Percentiles rank a stretch among this genome's conserved stretches.
These are phyloP conservation scores for Leccinum truebloodii DNA, from an alignment of 768 basidiomycete genomes.

Conservation along the genomic window DNA sequence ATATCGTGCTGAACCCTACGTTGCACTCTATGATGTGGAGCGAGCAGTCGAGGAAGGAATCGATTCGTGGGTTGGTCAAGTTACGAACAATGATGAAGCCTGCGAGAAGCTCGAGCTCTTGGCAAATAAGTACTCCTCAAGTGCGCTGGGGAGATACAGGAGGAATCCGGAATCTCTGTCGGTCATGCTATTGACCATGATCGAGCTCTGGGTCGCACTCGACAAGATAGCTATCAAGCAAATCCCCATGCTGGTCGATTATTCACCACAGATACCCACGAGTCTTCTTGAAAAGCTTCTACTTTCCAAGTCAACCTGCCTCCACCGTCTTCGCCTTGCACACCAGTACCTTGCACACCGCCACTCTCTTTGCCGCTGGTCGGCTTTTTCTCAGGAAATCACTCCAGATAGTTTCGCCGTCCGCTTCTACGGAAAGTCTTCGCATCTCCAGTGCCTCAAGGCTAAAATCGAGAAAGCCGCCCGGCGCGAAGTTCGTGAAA, in stretches of 20 bases:
- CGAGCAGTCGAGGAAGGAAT: constrained; percentile 30
- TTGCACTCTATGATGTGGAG: constrained; percentile 41
- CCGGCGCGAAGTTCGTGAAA: background rate
- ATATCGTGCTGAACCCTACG: constrained; percentile 8
- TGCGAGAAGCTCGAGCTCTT: constrained; percentile 23
- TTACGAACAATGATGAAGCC: constrained; percentile 7
- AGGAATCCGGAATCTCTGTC: constrained; percentile 38
- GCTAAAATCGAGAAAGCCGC: constrained; percentile 24
- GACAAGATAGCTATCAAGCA: constrained; percentile 17
- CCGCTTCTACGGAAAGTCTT: constrained; percentile 34
- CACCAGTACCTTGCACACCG: constrained; percentile 35
- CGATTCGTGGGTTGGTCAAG: constrained; percentile 32
- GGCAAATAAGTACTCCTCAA: constrained; percentile 25
- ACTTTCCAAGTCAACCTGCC: constrained; percentile 26
- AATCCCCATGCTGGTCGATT: constrained; percentile 32
- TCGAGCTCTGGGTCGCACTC: constrained; percentile 41
- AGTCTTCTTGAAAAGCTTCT: constrained; percentile 24
- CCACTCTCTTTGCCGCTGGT: constrained; percentile 19
- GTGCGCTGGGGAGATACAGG: constrained; percentile 16
- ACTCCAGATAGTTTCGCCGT: constrained; percentile 30
- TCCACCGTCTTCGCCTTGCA: constrained; percentile 30
- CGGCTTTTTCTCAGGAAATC: constrained; percentile 31
- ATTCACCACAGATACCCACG: constrained; percentile 32
- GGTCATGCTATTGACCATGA: constrained; percentile 37
- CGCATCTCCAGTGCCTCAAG: constrained; percentile 26